phyloP scores from a whole-genome alignment of 805 yeast genomes.

The baker's yeast (Saccharomyces cerevisiae) region DNA sequence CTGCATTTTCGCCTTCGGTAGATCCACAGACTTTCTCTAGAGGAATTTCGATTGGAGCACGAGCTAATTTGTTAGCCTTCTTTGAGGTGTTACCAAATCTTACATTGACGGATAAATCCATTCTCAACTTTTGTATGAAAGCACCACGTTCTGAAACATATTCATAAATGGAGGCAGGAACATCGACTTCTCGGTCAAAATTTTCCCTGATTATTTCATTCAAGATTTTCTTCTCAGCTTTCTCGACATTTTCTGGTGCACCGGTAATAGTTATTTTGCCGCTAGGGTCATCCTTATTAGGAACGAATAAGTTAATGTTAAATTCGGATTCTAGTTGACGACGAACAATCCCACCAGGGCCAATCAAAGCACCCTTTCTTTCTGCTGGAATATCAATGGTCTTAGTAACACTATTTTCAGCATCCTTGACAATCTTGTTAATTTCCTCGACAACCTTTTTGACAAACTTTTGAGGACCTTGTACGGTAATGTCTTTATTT shows the following conservation, averaged over 20 bases:
- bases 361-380: constrained; percentile 69
- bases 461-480: constrained; percentile 73
- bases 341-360: constrained; percentile 71
- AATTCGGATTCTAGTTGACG: constrained; percentile 64
- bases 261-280: constrained; percentile 54
- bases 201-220: constrained; percentile 52
- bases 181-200: constrained; percentile 41
- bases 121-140: constrained; percentile 45
- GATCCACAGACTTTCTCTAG: constrained; percentile 40
- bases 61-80: constrained; percentile 44
- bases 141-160: constrained; percentile 63
- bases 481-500: constrained; percentile 47
- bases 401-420: constrained; percentile 50
- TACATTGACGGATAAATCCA: constrained; percentile 48
- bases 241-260: constrained; percentile 53
- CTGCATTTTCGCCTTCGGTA: constrained; percentile 24
- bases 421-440: constrained; percentile 51
- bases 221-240: constrained; percentile 52
- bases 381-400: constrained; percentile 55
- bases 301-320: constrained; percentile 56
- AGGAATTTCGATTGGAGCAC: constrained; percentile 37
- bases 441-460: constrained; percentile 56
- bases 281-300: constrained; percentile 44
- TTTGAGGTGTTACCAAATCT: constrained; percentile 46
- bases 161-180: constrained; percentile 51